phyloP scores from a whole-genome alignment of 208 protist genomes.

The Naegleria gruberi region DNA sequence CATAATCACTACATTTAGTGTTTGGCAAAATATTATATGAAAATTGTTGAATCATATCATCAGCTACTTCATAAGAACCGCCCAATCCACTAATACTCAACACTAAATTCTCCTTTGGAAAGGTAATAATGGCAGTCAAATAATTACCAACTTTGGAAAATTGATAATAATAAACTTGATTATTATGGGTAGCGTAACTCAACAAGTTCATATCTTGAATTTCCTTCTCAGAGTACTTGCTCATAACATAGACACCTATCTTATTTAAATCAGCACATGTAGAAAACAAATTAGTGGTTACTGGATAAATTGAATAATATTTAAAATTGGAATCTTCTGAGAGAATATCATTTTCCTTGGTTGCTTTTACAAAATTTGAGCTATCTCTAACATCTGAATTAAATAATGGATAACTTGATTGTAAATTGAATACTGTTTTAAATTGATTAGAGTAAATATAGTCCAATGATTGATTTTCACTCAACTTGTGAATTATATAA shows the following conservation, averaged over 20 bases:
- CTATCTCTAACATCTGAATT: background rate
- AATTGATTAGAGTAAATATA: background rate
- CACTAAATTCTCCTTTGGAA: background rate
- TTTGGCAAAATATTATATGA: background rate
- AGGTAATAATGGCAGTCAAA: background rate
- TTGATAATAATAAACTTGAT: background rate
- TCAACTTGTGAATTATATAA: background rate
- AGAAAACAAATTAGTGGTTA: background rate
- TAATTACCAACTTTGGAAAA: background rate
- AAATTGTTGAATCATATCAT: background rate
- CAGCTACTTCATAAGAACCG: background rate
- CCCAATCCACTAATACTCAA: background rate
- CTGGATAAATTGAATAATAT: background rate
- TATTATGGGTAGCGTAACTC: background rate
- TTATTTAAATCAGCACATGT: background rate
- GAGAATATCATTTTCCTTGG: background rate
- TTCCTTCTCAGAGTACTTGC: background rate
- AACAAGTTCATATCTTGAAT: background rate
- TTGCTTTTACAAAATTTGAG: background rate
- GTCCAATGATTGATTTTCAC: background rate
- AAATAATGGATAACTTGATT: background rate
- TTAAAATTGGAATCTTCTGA: background rate
- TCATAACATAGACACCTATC: background rate
- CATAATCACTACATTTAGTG: background rate
- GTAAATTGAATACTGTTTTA: background rate